These are phyloP conservation scores for Xerocomellus intermedius DNA, from an alignment of 768 basidiomycete genomes.

Conservation along the genomic window DNA sequence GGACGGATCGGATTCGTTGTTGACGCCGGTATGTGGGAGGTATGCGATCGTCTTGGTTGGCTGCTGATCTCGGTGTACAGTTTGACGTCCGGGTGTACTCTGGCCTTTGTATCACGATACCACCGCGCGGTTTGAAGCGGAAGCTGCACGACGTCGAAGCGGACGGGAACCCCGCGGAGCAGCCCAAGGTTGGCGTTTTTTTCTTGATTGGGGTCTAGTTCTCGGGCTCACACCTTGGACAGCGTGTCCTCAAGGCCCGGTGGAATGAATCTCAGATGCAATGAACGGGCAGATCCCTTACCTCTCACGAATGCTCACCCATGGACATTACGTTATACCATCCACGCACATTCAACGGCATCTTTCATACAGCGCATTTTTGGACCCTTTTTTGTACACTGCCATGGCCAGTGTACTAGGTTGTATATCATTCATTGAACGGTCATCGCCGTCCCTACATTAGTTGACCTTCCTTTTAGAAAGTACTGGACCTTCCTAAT, in stretches of 20 bases:
- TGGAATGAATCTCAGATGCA: constrained; percentile 13
- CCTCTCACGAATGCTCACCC: constrained; percentile 1
- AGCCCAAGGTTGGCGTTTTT: constrained; percentile 24
- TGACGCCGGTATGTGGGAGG: constrained; percentile 19
- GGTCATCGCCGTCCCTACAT: background rate
- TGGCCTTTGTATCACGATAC: constrained; percentile 28
- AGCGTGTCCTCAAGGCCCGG: constrained; percentile 19
- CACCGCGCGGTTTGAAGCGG: constrained; percentile 19
- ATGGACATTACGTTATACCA: constrained; percentile 7
- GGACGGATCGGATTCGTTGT: constrained; percentile 3
- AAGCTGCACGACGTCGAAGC: constrained; percentile 22
- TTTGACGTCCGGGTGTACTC: constrained; percentile 9
- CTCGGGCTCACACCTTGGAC: background rate
- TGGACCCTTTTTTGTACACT: constrained; percentile 1
- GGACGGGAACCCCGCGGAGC: background rate
- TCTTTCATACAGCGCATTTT: background rate
- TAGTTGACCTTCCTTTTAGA: background rate
- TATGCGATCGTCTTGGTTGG: background rate
- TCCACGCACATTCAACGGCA: background rate
- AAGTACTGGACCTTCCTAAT: constrained; percentile 11
- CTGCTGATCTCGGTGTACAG: background rate
- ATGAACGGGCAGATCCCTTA: background rate
- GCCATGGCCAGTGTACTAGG: background rate
- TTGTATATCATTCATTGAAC: constrained; percentile 4
- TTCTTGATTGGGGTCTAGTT: background rate